Base-by-base conservation (phyloP, 176 grass and related monocot genomes). In the Tillandsia fasciculata region DNA sequence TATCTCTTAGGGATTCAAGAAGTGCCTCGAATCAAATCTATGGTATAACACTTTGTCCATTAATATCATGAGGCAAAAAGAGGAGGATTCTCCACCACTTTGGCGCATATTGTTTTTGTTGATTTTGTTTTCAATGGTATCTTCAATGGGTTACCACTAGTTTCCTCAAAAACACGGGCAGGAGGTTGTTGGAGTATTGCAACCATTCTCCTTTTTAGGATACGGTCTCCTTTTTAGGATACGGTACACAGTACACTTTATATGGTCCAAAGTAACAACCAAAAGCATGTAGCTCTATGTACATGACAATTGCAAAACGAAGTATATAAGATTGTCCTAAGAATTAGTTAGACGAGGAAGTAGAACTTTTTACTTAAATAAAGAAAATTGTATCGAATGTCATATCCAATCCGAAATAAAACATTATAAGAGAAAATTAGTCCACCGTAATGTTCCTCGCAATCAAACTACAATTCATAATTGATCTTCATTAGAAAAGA, bases 81-180 rank as follows among this genome's bases (percentile, higher is more conserved):
- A 71, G 93, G 89, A 53, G 93, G 93, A 82, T 70, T 85, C 77
- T 92, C 93, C 3, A 81, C 85, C 72, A 96, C 88, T 76, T 76
- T 65, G 50, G 76, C 88, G 54, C 93, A 96, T 66, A 96, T 73
- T 76, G 79, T 92, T 83, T 83, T 79, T 20, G 89, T 90, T 9
- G 78, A 92, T 51, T 90, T 89, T 49, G 79, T 61, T 66, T 81
- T 71, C 50, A 96, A 81, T 22, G 77, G 85, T 78, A 92, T 87
- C 65, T 83, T 68, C 64, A 76, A 79, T 33, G 89, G 93, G 69
- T 96, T 75, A 61, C 89, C 93, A 67, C 93, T 86, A 26, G 86
- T 87, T 87, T 96, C 93, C 74, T 96, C 93, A 59, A 96, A 90
- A 66, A 96, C 63, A 96, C 86, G 20, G 20, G 20, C 20, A 96